Percentiles rank a stretch among this genome's conserved stretches.
Conservation (phyloP, 768 basidiomycete genomes). For the Agrocybe pediades region DNA sequence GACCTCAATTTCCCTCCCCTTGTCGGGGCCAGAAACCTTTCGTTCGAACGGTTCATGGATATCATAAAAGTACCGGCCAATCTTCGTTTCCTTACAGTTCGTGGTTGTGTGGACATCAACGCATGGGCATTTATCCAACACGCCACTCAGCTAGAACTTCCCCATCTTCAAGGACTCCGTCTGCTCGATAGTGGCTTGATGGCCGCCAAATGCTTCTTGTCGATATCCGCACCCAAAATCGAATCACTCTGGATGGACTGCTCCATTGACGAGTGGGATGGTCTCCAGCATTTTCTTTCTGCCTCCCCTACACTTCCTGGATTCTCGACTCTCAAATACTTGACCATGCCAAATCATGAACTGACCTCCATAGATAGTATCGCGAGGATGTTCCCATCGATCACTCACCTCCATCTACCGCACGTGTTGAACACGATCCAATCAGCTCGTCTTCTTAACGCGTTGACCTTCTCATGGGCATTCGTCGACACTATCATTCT, state of each 20-base stretch:
- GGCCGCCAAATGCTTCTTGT: constrained; percentile 28
- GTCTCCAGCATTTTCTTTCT: constrained; percentile 20
- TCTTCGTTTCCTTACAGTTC: constrained; percentile 31
- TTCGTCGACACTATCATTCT: constrained; percentile 28
- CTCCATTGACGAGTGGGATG: constrained; percentile 23
- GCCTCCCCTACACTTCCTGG: constrained; percentile 22
- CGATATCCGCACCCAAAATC: constrained; percentile 29
- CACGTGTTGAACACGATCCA: constrained; percentile 25
- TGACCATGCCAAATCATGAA: constrained; percentile 29
- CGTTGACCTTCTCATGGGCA: constrained; percentile 16
- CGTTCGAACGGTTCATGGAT: constrained; percentile 19
- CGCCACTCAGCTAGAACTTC: constrained; percentile 19
- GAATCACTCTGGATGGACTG: constrained; percentile 37
- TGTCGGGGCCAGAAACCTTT: constrained; percentile 5
- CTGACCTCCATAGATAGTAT: constrained; percentile 20
- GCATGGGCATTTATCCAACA: constrained; percentile 21
- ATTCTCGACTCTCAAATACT: constrained; percentile 34
- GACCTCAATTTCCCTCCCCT: constrained; percentile 22
- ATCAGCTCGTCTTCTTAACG: constrained; percentile 15
- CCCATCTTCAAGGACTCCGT: constrained; percentile 29
- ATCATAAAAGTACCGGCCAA: constrained; percentile 20
- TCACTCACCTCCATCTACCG: constrained; percentile 32
- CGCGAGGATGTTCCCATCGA: constrained; percentile 27
- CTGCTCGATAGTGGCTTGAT: constrained; percentile 23
- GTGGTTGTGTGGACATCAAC: constrained; percentile 18